Evolutionary conservation across 345 rosid genomes (phyloP).

Genomic region (Salix koriyanagi): DNA sequence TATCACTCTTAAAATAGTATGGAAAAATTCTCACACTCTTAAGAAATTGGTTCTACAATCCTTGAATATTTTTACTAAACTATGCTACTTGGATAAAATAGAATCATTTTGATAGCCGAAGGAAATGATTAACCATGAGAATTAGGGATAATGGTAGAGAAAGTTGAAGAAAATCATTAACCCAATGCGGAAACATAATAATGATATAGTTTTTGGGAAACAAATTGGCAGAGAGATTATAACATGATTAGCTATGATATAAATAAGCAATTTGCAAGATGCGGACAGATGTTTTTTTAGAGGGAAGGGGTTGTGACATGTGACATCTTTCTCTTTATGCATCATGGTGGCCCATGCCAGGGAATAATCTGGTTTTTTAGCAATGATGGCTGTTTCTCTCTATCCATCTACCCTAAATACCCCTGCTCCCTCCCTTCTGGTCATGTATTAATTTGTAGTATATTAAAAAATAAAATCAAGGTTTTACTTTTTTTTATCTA

Average conservation of each 20-base stretch:
- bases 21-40: too few species aligned
- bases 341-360: constrained; percentile 68
- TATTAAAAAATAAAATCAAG: too few species aligned
- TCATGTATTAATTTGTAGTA: too few species aligned
- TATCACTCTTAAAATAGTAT: too few species aligned
- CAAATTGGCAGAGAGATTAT: constrained; percentile 28
- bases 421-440: constrained; percentile 1
- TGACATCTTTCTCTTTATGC: constrained; percentile 50
- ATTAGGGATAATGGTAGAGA: constrained; percentile 15
- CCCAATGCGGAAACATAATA: constrained; percentile 1
- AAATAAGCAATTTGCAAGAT: constrained; percentile 35
- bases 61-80: too few species aligned
- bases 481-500: rapidly evolving
- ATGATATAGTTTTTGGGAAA: constrained; percentile 16
- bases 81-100: too few species aligned
- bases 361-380: constrained; percentile 61
- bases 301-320: constrained; percentile 40
- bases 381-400: constrained; percentile 33
- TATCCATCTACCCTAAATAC: neutral
- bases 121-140: constrained; percentile 28
- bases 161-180: neutral
- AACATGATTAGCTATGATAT: constrained; percentile 6
- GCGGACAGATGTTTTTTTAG: constrained; percentile 27
- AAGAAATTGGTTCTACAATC: too few species aligned
- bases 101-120: constrained; percentile 13